These are phyloP conservation scores for Botrytis galanthina DNA, from an alignment of 2,329 filamentous ascomycete genomes.

Conservation along the genomic window DNA sequence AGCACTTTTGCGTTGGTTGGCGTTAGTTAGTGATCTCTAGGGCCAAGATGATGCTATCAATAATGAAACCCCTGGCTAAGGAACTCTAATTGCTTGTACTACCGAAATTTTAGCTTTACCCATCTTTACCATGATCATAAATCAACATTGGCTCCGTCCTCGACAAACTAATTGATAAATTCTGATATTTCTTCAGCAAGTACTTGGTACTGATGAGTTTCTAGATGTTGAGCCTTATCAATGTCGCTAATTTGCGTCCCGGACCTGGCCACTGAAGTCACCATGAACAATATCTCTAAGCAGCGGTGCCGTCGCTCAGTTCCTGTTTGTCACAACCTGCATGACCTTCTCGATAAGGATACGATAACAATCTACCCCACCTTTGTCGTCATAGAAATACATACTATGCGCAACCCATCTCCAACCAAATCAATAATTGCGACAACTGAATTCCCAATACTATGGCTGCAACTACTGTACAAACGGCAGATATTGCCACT, in stretches of 20 bases:
- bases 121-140: background rate
- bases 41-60: background rate
- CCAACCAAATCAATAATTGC: background rate
- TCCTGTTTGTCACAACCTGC: background rate
- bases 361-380: constrained; percentile 1
- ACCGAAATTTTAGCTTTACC: background rate
- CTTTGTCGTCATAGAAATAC: background rate
- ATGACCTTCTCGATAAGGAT: background rate
- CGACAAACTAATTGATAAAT: background rate
- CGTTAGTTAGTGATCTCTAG: background rate
- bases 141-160: background rate
- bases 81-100: background rate
- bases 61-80: background rate
- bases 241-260: background rate
- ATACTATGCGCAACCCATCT: background rate
- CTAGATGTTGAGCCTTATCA: background rate
- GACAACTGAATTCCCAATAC: background rate
- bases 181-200: background rate
- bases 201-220: background rate
- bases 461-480: constrained; percentile 9
- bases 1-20: background rate
- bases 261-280: background rate
- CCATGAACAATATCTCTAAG: background rate
- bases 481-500: background rate
- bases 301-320: background rate